Evolutionary conservation across 208 protist genomes (phyloP).

Genomic region (Crithidia thermophila): DNA sequence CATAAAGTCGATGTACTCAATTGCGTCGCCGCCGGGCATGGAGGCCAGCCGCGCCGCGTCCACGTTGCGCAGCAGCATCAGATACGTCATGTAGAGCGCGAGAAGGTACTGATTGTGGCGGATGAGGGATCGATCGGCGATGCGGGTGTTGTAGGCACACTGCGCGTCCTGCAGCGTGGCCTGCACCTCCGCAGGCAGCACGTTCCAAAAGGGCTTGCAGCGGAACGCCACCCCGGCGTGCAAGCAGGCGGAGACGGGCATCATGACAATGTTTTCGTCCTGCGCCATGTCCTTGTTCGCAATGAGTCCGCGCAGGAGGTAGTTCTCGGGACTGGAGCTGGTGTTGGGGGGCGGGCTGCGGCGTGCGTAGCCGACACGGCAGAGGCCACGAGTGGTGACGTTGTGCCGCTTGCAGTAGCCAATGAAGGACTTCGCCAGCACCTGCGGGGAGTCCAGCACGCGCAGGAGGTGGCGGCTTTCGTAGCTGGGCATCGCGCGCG

Average conservation of each 20-base stretch:
- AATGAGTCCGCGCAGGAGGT: conserved; percentile 66
- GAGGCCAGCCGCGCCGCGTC: conserved; percentile 28
- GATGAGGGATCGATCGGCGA: conserved; percentile 65
- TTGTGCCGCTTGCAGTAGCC: conserved; percentile 63
- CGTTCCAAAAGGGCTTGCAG: conserved; percentile 41
- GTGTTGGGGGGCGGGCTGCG: conserved; percentile 22
- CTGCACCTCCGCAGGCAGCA: conserved; percentile 46
- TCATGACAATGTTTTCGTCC: conserved; percentile 78
- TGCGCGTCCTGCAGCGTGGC: background rate
- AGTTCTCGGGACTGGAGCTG: background rate
- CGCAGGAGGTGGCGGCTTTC: conserved; percentile 70
- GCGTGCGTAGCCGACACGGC: conserved; percentile 59
- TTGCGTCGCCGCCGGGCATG: conserved; percentile 36
- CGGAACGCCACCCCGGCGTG: conserved; percentile 53
- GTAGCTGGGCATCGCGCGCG: conserved; percentile 57
- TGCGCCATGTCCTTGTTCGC: conserved; percentile 74
- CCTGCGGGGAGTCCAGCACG: conserved; percentile 48
- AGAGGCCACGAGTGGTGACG: conserved; percentile 65
- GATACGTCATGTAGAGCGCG: conserved; percentile 80
- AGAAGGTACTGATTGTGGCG: conserved; percentile 81
- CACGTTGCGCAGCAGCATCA: conserved; percentile 50
- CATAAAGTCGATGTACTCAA: conserved; percentile 77
- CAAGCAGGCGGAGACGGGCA: conserved; percentile 66
- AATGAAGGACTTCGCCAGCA: conserved; percentile 54
- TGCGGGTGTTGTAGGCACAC: conserved; percentile 56